These are phyloP conservation scores for Stentor roeselii DNA, from an alignment of 73 alveolate species.

Conservation along the genomic window DNA sequence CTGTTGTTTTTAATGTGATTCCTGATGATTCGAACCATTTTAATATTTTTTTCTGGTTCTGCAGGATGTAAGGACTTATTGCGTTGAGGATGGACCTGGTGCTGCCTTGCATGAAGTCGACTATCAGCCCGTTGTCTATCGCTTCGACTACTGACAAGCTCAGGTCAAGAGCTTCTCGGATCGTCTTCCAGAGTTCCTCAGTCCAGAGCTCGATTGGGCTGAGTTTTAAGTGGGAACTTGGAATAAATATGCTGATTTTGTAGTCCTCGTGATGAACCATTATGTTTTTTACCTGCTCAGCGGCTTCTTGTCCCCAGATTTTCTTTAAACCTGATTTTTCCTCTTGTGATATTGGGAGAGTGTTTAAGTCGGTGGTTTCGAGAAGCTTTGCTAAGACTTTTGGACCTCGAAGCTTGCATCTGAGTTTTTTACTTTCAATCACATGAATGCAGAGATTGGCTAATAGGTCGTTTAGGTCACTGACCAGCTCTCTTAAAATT, in stretches of 20 bases:
- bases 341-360: neutral
- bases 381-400: neutral
- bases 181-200: neutral
- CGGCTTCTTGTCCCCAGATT: neutral
- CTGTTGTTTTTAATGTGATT: neutral
- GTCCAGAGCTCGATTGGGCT: neutral
- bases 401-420: neutral
- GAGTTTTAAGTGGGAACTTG: neutral
- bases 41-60: neutral
- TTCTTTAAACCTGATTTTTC: neutral
- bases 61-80: neutral
- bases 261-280: neutral
- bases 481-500: neutral
- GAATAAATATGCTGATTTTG: neutral
- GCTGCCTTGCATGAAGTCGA: neutral
- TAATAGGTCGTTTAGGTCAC: neutral
- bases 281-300: neutral
- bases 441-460: neutral
- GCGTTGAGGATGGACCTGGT: neutral
- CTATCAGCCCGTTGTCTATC: neutral
- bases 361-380: neutral
- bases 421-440: neutral
- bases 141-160: neutral
- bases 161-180: neutral
- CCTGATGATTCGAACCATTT: neutral